Conservation (phyloP, 352 stramenopile genomes). For the Globisporangium recalcitrans region DNA sequence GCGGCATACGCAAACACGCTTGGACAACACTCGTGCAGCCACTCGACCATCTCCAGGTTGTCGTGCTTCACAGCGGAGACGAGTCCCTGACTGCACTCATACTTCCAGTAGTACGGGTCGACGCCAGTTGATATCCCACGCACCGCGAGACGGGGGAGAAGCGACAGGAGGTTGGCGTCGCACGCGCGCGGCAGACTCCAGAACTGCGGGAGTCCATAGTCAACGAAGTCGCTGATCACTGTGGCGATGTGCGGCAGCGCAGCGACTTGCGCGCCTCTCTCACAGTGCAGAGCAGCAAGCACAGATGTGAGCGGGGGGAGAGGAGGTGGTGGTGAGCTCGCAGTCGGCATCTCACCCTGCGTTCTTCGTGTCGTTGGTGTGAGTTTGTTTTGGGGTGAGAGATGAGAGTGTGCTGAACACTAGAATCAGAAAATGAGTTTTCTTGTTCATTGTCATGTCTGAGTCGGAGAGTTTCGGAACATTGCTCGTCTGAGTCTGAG, state of each 20-base stretch:
- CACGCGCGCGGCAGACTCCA: background rate
- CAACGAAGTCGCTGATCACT: background rate
- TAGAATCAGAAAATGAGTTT: too few relatives aligned
- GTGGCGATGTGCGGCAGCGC: background rate
- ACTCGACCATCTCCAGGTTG: background rate
- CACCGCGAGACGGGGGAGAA: background rate
- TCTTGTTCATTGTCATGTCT: too few relatives aligned
- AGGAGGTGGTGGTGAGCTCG: constrained; percentile 8
- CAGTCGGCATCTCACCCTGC: background rate
- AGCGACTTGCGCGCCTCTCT: background rate
- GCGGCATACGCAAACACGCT: background rate
- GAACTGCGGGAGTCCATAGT: background rate
- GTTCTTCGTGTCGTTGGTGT: background rate
- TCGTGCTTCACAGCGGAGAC: background rate
- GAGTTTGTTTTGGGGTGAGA: too few relatives aligned
- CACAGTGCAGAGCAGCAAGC: background rate
- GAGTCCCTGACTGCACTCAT: background rate
- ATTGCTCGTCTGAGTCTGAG: too few relatives aligned
- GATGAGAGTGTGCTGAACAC: too few relatives aligned
- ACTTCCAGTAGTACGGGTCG: background rate
- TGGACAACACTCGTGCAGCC: background rate
- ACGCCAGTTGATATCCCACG: background rate
- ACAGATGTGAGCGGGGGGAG: background rate
- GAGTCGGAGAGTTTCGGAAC: too few relatives aligned
- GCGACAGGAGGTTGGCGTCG: background rate